These are phyloP conservation scores for Saccharomyces paradoxus DNA, from an alignment of 805 yeast species.

Conservation along the genomic window DNA sequence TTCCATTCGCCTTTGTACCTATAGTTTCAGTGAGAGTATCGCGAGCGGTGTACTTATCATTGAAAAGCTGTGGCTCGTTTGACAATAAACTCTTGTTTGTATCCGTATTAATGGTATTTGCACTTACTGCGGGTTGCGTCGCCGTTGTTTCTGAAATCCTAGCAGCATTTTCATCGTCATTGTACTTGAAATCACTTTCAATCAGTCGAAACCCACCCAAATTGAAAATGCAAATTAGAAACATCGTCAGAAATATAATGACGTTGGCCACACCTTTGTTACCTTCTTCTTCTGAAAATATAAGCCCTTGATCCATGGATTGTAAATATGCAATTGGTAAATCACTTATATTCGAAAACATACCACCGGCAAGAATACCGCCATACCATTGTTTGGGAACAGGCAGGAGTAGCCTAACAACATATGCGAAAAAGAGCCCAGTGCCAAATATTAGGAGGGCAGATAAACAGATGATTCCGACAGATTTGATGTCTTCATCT, in stretches of 20 bases:
- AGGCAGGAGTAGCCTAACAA: constrained; percentile 27
- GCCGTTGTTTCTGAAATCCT: neutral
- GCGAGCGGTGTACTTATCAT: neutral
- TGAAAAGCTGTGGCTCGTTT: neutral
- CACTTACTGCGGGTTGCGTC: neutral
- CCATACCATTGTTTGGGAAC: constrained; percentile 66
- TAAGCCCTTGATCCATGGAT: constrained; percentile 55
- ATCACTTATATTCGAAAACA: constrained; percentile 69
- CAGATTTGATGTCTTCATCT: constrained; percentile 55
- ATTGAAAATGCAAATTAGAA: constrained; percentile 59
- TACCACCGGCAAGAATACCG: constrained; percentile 60
- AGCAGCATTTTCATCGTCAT: constrained; percentile 20
- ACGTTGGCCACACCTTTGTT: constrained; percentile 76
- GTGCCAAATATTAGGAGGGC: constrained; percentile 44
- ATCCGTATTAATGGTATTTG: neutral
- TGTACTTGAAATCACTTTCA: constrained; percentile 54
- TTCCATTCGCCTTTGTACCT: neutral
- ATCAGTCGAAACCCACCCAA: constrained; percentile 66
- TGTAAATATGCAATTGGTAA: constrained; percentile 71
- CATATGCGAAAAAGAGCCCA: constrained; percentile 42
- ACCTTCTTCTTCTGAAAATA: constrained; percentile 52
- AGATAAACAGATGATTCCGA: constrained; percentile 54
- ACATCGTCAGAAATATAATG: constrained; percentile 65
- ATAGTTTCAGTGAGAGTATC: neutral
- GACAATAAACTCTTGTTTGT: neutral